Percentiles rank a stretch among this genome's conserved stretches.
Conservation (phyloP, 2,329 filamentous ascomycete species). For the Curvularia sp. region DNA sequence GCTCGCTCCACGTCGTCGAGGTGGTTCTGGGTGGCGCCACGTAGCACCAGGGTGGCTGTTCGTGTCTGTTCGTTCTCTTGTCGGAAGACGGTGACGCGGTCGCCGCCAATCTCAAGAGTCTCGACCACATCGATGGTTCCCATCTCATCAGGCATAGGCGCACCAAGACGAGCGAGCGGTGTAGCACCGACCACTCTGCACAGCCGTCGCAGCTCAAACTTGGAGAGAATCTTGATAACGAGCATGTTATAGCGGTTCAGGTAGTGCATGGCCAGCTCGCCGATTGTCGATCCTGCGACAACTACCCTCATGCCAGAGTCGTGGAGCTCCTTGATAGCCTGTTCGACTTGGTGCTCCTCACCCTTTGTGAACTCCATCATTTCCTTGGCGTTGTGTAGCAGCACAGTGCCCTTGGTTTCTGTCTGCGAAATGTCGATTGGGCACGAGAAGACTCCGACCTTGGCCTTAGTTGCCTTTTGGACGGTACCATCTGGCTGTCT, state of each 20-base stretch:
- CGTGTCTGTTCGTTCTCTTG: constrained; percentile 93
- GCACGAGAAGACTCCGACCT: constrained; percentile 96
- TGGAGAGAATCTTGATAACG: constrained; percentile 95
- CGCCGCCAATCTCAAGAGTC: constrained; percentile 95
- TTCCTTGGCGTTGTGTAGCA: constrained; percentile 96
- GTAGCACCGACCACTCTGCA: constrained; percentile 97
- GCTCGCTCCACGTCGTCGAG: constrained; percentile 96
- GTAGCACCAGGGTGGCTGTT: constrained; percentile 91
- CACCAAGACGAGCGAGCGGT: constrained; percentile 91
- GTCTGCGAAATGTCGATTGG: constrained; percentile 95
- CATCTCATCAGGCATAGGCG: constrained; percentile 99
- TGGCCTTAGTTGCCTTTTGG: constrained; percentile 91
- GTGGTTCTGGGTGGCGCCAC: constrained; percentile 97
- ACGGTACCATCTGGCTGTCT: constrained; percentile 88
- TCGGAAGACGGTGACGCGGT: constrained; percentile 97
- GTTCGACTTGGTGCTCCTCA: constrained; percentile 90
- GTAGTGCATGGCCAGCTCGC: constrained; percentile 95
- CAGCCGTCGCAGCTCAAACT: constrained; percentile 93
- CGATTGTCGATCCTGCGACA: constrained; percentile 89
- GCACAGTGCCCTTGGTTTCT: constrained; percentile 97
- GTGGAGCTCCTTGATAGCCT: constrained; percentile 90
- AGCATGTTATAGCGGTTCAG: constrained; percentile 97
- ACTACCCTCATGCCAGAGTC: constrained; percentile 93
- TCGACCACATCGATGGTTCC: constrained; percentile 92
- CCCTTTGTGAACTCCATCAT: constrained; percentile 99